Evolutionary conservation across 2,329 filamentous ascomycete genomes (phyloP).

Genomic region (Epicoccum sorghinum): DNA sequence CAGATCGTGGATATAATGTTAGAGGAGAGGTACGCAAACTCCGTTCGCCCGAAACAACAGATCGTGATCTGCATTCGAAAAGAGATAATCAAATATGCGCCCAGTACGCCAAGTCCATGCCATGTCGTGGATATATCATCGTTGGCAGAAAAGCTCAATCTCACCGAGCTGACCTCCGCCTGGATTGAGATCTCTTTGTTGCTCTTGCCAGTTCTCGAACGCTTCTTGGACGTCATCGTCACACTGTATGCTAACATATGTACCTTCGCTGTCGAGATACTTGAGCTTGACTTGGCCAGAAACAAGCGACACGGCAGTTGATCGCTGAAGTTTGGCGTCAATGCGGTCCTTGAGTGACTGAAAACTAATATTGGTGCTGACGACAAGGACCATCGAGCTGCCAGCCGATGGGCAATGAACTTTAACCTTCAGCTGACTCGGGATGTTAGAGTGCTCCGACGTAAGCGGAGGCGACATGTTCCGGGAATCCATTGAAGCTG

Average conservation of each 20-base stretch:
- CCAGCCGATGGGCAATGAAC: constrained; percentile 80
- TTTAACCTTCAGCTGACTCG: constrained; percentile 90
- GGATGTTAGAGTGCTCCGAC: constrained; percentile 49
- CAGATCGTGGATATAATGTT: constrained; percentile 17
- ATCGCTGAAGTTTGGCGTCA: constrained; percentile 89
- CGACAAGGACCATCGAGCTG: constrained; percentile 94
- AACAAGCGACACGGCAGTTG: constrained; percentile 82
- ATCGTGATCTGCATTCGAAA: constrained; percentile 4
- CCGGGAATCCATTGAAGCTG: constrained; percentile 46
- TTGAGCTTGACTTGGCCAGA: constrained; percentile 83
- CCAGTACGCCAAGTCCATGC: constrained; percentile 14
- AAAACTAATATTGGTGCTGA: constrained; percentile 93
- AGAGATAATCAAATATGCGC: constrained; percentile 3
- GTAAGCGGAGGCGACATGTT: constrained; percentile 48
- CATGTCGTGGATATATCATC: constrained; percentile 26
- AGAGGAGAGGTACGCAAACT: constrained; percentile 9
- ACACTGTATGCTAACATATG: constrained; percentile 90
- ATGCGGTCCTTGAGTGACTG: constrained; percentile 93
- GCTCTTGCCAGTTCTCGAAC: constrained; percentile 92
- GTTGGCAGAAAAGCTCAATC: constrained; percentile 67
- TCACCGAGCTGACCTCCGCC: constrained; percentile 78
- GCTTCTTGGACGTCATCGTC: constrained; percentile 97
- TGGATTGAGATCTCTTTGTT: constrained; percentile 64
- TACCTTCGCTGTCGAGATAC: constrained; percentile 84
- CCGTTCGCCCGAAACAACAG: constrained; percentile 11